Conservation (phyloP, 352 stramenopile species). For the Globisporangium spiculum region DNA sequence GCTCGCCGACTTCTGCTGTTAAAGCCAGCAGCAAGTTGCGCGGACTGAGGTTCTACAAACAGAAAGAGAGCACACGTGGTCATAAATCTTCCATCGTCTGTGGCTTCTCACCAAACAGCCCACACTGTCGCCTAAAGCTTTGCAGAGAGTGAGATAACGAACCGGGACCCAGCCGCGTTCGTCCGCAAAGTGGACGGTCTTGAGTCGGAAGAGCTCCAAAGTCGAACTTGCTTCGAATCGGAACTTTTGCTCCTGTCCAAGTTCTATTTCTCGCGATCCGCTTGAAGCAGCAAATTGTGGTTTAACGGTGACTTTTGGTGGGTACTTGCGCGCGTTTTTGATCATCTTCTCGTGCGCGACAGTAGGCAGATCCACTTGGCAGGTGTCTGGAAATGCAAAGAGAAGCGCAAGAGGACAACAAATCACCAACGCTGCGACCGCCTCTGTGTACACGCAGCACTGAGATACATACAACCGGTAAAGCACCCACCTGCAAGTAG, state of each 20-base stretch:
- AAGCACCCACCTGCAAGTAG: slow-evolving; percentile 64
- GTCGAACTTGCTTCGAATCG: slow-evolving; percentile 45
- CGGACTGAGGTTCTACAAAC: slow-evolving; percentile 53
- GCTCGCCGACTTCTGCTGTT: slow-evolving; percentile 93
- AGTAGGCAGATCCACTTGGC: slow-evolving; percentile 87
- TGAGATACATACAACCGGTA: neutral
- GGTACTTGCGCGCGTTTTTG: slow-evolving; percentile 88
- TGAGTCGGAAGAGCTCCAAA: slow-evolving; percentile 50
- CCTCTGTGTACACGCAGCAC: too few relatives aligned
- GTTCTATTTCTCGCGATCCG: neutral
- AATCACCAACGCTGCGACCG: neutral
- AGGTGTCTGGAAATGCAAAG: slow-evolving; percentile 48
- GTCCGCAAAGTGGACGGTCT: slow-evolving; percentile 56
- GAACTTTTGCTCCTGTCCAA: neutral
- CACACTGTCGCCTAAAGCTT: neutral
- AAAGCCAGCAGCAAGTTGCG: slow-evolving; percentile 94
- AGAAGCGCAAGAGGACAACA: neutral
- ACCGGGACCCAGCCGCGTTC: slow-evolving; percentile 64
- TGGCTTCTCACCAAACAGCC: neutral
- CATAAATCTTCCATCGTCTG: neutral
- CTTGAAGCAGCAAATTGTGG: neutral
- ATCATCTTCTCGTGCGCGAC: slow-evolving; percentile 91
- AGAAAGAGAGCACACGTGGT: neutral
- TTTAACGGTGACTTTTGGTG: slow-evolving; percentile 27
- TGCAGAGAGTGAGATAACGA: neutral